A percentile compares a stretch with the other conserved stretches of the same genome.
Evolutionary conservation across 345 rosid genomes (phyloP).

Genomic region (Turritis glabra): DNA sequence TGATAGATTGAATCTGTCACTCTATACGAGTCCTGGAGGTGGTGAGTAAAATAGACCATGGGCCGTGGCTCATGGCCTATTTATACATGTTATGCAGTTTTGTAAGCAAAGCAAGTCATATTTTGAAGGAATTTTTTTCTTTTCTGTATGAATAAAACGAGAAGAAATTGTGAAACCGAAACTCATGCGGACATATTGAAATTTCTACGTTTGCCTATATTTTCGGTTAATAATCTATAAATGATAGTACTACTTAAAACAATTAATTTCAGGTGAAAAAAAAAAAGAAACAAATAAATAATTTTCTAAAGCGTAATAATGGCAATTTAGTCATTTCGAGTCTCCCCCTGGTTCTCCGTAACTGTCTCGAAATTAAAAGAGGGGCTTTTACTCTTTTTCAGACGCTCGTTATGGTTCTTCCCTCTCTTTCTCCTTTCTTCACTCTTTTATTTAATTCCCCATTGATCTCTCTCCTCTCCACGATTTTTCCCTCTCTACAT

Average conservation of each 20-base stretch:
- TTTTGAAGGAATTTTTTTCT: too few species aligned
- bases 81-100: too few species aligned
- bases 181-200: conserved; percentile 6
- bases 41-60: neutral
- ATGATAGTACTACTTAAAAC: neutral
- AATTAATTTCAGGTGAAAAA: neutral
- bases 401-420: conserved; percentile 32
- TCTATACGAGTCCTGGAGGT: neutral
- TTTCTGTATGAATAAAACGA: too few species aligned
- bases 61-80: too few species aligned
- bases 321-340: neutral
- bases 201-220: conserved; percentile 11
- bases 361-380: conserved; percentile 31
- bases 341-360: conserved; percentile 32
- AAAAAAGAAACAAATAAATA: neutral
- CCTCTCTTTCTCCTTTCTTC: conserved; percentile 24
- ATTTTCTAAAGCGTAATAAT: neutral
- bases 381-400: neutral
- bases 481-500: conserved; percentile 6
- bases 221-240: neutral
- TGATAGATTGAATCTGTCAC: neutral
- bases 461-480: neutral
- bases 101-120: too few species aligned
- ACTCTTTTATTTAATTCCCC: neutral
- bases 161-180: conserved; percentile 16